Evolutionary conservation across 345 rosid genomes (phyloP).

Genomic region (Acer yangbiense): DNA sequence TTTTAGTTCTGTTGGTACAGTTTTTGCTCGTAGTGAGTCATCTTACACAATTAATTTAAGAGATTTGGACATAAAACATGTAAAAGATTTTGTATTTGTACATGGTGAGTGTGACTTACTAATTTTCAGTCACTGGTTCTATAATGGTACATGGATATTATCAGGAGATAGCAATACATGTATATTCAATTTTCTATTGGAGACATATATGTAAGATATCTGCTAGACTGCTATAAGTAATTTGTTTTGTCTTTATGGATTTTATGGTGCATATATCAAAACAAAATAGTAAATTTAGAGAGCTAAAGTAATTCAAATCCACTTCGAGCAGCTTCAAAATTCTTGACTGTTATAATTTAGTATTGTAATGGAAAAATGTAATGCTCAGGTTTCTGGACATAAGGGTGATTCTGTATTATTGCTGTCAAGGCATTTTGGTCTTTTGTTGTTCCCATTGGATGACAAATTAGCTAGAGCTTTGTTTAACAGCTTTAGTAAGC

Average conservation of each 20-base stretch:
- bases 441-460: not conserved
- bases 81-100: slow-evolving; percentile 90
- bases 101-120: slow-evolving; percentile 60
- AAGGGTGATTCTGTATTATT: not conserved
- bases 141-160: slow-evolving; percentile 1
- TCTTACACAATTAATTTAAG: too few species aligned
- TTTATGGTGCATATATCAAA: not conserved
- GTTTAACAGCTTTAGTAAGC: not conserved
- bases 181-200: not conserved
- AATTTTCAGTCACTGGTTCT: slow-evolving; percentile 2
- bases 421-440: not conserved
- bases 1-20: slow-evolving; percentile 63
- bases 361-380: not conserved
- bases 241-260: not conserved
- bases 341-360: slow-evolving; percentile 6
- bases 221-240: not conserved
- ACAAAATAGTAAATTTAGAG: slow-evolving; percentile 6
- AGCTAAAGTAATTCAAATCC: not conserved
- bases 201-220: not conserved
- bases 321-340: not conserved
- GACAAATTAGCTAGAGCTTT: not conserved
- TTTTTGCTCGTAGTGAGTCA: slow-evolving; percentile 71
- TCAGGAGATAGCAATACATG: not conserved
- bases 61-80: slow-evolving; percentile 86
- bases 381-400: not conserved